These are phyloP conservation scores for Raphanus hybrid DNA, from an alignment of 441 rosid species.

Conservation along the genomic window DNA sequence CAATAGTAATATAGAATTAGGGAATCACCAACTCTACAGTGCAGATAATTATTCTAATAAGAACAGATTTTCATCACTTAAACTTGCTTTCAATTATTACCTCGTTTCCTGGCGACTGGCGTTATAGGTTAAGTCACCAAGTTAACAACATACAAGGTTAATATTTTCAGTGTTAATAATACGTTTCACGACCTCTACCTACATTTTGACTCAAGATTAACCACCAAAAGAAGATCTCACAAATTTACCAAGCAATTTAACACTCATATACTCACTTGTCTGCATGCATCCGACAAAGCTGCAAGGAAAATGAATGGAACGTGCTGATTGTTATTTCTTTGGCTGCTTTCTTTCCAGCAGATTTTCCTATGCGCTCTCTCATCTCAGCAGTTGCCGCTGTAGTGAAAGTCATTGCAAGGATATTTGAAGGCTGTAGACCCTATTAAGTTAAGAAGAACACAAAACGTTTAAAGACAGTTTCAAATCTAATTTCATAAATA, in stretches of 20 bases:
- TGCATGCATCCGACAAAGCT: conserved; percentile 92
- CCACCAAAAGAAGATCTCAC: conserved; percentile 13
- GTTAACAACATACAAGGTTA: background rate
- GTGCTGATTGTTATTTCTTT: conserved; percentile 89
- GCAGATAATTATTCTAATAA: conserved; percentile 2
- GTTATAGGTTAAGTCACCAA: conserved; percentile 9
- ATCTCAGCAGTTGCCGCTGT: conserved; percentile 97
- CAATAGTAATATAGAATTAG: conserved; percentile 2
- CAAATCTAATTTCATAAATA: conserved; percentile 8
- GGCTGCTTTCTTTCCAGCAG: conserved; percentile 85
- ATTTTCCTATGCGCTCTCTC: conserved; percentile 81
- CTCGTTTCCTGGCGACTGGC: conserved; percentile 1
- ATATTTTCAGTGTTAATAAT: background rate
- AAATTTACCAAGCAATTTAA: conserved; percentile 15
- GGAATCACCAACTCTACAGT: background rate
- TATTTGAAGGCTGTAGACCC: conserved; percentile 86
- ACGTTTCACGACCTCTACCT: background rate
- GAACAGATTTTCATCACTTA: background rate
- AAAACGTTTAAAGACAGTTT: conserved; percentile 7
- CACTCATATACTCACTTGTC: conserved; percentile 65
- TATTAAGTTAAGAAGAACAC: conserved; percentile 37
- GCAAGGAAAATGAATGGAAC: conserved; percentile 94
- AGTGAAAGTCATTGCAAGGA: conserved; percentile 98
- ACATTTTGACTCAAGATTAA: conserved; percentile 28
- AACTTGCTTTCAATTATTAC: background rate